Evolutionary conservation across 208 protist genomes (phyloP), one percentile per base, ranked within the genome.

Genomic region (Zelonia costaricensis): DNA sequence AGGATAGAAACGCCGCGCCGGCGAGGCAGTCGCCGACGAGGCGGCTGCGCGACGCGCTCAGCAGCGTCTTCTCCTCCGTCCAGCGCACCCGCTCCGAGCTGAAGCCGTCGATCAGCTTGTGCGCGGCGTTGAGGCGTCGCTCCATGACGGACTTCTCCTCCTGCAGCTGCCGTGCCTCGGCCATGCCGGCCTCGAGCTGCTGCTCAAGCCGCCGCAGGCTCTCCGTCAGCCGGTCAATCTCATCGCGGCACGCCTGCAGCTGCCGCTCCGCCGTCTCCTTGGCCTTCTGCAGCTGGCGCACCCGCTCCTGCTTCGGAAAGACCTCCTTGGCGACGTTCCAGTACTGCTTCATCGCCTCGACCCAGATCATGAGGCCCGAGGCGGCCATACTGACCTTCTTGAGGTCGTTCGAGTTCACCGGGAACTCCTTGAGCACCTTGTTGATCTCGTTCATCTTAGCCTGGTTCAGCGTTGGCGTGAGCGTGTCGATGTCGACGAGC

Each of bases 21-120:
- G 98, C 78, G n/a, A 99, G 84, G 70, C 97, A 99, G 78, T 99
- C 98, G 36, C 98, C 98, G 36, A 99, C 80, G 23, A 99, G 82
- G 8, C 86, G 79, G 52, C 88, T 80, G 27, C 92, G 77, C 43
- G 79, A 82, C 58, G 91, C 84, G 20, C 82, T 71, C 10, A 99
- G 85, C 18, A 89, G 75, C 60, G 84, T 71, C 76, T 97, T 95
- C 74, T 99, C 93, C 42, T 97, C 81, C 43, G 84, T 91, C 98
- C 98, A 99, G 15, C 98, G 84, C 54, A 84, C 76, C 38, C 97
- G 87, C 84, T 99, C 98, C 45, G 96, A 98, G 27, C 93, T 90
- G 48, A 99, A 97, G 27, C 98, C 98, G 40, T 94, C 86, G 55
- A 99, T 98, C 31, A 99, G 91, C 71, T 97, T 92, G 35, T 91